Conservation (phyloP, 768 basidiomycete genomes). For the Xerocomellus amylosporus region DNA sequence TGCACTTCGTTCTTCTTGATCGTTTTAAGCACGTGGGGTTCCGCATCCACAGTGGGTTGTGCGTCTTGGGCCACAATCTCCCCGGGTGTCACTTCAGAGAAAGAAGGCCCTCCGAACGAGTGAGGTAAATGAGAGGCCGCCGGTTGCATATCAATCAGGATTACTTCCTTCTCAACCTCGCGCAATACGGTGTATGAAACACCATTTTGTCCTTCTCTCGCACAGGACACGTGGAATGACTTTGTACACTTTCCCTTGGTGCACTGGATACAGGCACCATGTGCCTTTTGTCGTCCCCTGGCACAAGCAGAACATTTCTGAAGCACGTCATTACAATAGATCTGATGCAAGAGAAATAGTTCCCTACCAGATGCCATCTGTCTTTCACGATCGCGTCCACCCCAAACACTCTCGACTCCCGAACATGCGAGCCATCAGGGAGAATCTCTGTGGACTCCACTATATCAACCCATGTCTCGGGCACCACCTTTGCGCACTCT, state of each 20-base stretch:
- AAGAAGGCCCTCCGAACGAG: slow-evolving; percentile 1
- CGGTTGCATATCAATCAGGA: slow-evolving; percentile 48
- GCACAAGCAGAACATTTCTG: slow-evolving; percentile 90
- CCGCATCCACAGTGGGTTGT: slow-evolving; percentile 6
- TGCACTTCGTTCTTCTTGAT: slow-evolving; percentile 75
- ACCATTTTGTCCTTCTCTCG: slow-evolving; percentile 49
- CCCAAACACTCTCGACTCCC: slow-evolving; percentile 68
- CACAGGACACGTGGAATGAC: slow-evolving; percentile 93
- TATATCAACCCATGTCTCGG: slow-evolving; percentile 90
- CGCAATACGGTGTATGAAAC: slow-evolving; percentile 60
- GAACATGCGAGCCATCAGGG: slow-evolving; percentile 34
- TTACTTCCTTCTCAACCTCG: slow-evolving; percentile 80
- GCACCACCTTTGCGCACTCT: slow-evolving; percentile 74
- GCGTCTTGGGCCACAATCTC: neutral
- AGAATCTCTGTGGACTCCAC: slow-evolving; percentile 38
- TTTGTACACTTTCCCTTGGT: slow-evolving; percentile 92
- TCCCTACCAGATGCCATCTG: slow-evolving; percentile 85
- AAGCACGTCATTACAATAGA: neutral
- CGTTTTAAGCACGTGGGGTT: slow-evolving; percentile 50
- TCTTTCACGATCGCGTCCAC: slow-evolving; percentile 87
- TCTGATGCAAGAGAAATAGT: neutral
- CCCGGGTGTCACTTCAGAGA: neutral
- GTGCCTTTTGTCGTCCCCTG: slow-evolving; percentile 61
- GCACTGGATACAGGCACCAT: slow-evolving; percentile 87
- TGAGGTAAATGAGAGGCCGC: neutral